A percentile compares a stretch with the other conserved stretches of the same genome.
These are phyloP conservation scores for Colletotrichum sp. DNA, from an alignment of 2,329 filamentous ascomycete genomes.

Conservation along the genomic window DNA sequence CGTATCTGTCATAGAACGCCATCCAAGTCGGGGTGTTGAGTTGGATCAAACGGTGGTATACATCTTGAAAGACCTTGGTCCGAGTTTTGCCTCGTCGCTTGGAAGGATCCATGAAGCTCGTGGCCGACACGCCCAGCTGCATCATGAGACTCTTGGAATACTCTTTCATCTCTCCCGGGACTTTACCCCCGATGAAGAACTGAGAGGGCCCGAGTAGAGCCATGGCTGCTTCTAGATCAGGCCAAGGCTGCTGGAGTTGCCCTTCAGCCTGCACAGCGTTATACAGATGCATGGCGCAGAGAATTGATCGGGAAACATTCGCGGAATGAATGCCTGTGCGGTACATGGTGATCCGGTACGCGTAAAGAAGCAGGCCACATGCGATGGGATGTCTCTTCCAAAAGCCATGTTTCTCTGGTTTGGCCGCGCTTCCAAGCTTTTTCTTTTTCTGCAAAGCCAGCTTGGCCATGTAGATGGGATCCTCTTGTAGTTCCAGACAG, in stretches of 20 bases:
- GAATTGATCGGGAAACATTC: constrained; percentile 44
- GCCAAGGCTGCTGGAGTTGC: constrained; percentile 33
- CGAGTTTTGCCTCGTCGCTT: constrained; percentile 21
- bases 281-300: constrained; percentile 44
- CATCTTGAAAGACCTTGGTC: background rate
- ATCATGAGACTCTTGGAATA: constrained; percentile 37
- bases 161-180: background rate
- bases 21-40: constrained; percentile 32
- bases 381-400: background rate
- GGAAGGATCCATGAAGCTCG: constrained; percentile 27
- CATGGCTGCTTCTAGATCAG: constrained; percentile 42
- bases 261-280: constrained; percentile 38
- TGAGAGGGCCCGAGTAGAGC: constrained; percentile 30
- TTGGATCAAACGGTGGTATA: constrained; percentile 34
- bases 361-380: constrained; percentile 34
- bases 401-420: background rate
- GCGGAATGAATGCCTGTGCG: constrained; percentile 35
- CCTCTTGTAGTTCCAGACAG: background rate
- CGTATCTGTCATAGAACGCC: constrained; percentile 41
- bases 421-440: background rate
- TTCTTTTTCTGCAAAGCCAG: background rate
- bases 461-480: background rate
- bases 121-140: constrained; percentile 40
- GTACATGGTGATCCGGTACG: constrained; percentile 34
- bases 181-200: constrained; percentile 40